These are phyloP conservation scores for Choiromyces venosus DNA, from an alignment of 495 filamentous ascomycete species.

Conservation along the genomic window DNA sequence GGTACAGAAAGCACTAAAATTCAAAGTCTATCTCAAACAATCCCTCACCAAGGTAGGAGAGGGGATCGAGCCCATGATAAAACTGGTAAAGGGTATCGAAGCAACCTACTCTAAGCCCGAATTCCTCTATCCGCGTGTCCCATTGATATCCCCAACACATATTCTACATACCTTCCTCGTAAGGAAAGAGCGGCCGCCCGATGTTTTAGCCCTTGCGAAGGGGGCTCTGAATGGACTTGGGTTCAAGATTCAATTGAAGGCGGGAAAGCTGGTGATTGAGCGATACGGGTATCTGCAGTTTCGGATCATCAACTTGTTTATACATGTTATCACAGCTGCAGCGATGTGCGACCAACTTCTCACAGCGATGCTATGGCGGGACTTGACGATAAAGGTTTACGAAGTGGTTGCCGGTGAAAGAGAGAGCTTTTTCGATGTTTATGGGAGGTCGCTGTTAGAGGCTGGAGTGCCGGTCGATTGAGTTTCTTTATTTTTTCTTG, in stretches of 20 bases:
- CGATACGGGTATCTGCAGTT: neutral
- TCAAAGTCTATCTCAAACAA: neutral
- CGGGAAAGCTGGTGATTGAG: neutral
- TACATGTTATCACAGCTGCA: neutral
- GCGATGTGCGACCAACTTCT: neutral
- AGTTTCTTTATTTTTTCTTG: neutral
- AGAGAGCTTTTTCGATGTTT: constrained; percentile 8
- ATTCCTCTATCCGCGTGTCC: constrained; percentile 17
- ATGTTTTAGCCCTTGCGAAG: neutral
- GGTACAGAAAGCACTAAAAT: neutral
- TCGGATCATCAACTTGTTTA: neutral
- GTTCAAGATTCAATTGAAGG: constrained; percentile 3
- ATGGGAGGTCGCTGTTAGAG: neutral
- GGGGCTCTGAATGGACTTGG: constrained; percentile 7
- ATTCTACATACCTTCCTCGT: neutral
- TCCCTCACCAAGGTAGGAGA: neutral
- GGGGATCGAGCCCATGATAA: no score
- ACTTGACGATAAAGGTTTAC: constrained; percentile 7
- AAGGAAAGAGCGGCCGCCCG: neutral
- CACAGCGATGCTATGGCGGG: constrained; percentile 6
- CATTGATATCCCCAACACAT: neutral
- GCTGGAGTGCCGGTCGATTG: neutral
- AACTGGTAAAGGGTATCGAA: no score
- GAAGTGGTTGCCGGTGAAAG: constrained; percentile 16
- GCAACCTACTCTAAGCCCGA: constrained; percentile 15